phyloP scores from a whole-genome alignment of 169 alveolate species.

The Plasmodium vivax region DNA sequence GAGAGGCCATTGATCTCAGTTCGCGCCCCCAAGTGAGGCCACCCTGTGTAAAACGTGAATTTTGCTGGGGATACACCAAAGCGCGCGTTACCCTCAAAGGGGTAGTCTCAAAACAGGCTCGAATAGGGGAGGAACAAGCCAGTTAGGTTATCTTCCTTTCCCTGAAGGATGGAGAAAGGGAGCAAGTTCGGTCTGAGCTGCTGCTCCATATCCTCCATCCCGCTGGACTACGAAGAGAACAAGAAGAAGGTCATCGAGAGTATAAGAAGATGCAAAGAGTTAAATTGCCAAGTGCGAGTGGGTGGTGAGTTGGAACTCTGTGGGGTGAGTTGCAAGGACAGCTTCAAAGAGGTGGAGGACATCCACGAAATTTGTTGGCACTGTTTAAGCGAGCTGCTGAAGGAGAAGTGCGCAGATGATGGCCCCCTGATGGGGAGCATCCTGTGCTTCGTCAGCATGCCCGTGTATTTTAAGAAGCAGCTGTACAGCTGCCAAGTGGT shows the following conservation, averaged over 20 bases:
- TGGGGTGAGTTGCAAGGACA: constrained; percentile 66
- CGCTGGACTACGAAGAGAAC: constrained; percentile 56
- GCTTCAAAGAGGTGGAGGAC: constrained; percentile 72
- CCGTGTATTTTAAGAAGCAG: constrained; percentile 49
- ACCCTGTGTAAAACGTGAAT: not conserved
- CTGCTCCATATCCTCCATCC: constrained; percentile 50
- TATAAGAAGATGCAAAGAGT: constrained; percentile 43
- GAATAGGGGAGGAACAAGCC: not conserved
- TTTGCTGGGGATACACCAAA: not conserved
- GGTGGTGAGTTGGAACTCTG: constrained; percentile 72
- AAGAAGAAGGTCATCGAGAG: constrained; percentile 56
- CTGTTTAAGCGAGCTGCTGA: constrained; percentile 34
- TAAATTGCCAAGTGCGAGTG: constrained; percentile 48
- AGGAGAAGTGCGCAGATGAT: constrained; percentile 25
- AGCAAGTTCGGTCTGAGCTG: constrained; percentile 54
- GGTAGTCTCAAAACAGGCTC: not conserved
- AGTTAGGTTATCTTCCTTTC: not conserved
- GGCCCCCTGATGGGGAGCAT: constrained; percentile 11
- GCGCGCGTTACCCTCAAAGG: not conserved
- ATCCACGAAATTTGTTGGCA: constrained; percentile 64
- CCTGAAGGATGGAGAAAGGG: not conserved
- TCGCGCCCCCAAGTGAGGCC: not conserved
- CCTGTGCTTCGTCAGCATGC: constrained; percentile 74
- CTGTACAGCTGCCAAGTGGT: constrained; percentile 44
- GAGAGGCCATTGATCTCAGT: not conserved